Evolutionary conservation across 2,329 filamentous ascomycete genomes (phyloP).

Genomic region (Thermoascus crustaceus): DNA sequence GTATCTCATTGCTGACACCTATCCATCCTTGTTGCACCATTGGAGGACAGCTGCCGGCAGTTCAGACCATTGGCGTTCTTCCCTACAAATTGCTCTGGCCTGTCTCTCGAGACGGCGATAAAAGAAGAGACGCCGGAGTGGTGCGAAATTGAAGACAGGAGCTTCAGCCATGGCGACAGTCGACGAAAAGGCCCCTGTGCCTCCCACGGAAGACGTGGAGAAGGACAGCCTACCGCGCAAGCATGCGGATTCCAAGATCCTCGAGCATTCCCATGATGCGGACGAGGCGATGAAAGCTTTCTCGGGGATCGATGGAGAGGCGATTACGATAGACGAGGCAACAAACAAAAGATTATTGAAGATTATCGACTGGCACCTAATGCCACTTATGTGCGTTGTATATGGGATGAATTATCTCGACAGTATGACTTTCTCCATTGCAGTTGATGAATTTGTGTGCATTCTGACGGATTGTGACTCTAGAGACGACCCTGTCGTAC

Average conservation of each 20-base stretch:
- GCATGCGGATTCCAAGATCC: slow-evolving; percentile 26
- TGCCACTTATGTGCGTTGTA: slow-evolving; percentile 52
- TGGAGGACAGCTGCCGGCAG: too few species aligned
- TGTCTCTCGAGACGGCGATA: too few species aligned
- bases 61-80: too few species aligned
- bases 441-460: not conserved
- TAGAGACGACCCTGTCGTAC: slow-evolving; percentile 44
- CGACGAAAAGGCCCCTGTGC: slow-evolving; percentile 35
- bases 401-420: slow-evolving; percentile 53
- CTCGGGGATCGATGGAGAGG: slow-evolving; percentile 39
- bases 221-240: slow-evolving; percentile 6
- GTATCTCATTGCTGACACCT: too few species aligned
- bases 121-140: too few species aligned
- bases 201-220: slow-evolving; percentile 16
- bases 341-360: slow-evolving; percentile 52
- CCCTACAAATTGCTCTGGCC: too few species aligned
- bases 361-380: slow-evolving; percentile 55
- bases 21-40: too few species aligned
- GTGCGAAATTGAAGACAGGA: too few species aligned
- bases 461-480: not conserved
- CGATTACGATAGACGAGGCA: slow-evolving; percentile 46
- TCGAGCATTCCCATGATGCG: slow-evolving; percentile 49
- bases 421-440: slow-evolving; percentile 22
- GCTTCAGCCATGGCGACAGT: slow-evolving; percentile 15
- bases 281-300: slow-evolving; percentile 55